phyloP scores from a whole-genome alignment of 306 rosid genomes.

The Hippophae rhamnoides region DNA sequence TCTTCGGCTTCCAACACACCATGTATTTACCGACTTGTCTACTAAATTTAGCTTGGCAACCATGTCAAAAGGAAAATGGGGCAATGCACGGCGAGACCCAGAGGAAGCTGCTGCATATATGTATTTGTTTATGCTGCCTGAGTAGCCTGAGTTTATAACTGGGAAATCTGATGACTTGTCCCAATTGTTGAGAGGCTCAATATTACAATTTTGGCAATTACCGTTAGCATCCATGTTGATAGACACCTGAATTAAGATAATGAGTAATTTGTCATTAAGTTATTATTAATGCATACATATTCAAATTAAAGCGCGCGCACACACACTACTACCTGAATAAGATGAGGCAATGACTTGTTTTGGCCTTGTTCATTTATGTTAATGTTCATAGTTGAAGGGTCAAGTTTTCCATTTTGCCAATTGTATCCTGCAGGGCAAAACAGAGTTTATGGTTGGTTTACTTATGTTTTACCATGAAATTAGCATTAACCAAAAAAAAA shows the following conservation, averaged over 20 bases:
- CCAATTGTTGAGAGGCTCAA: slow-evolving; percentile 46
- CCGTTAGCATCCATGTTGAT: slow-evolving; percentile 44
- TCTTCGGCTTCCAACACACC: slow-evolving; percentile 61
- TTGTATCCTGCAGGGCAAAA: slow-evolving; percentile 44
- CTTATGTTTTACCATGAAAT: too few relatives aligned
- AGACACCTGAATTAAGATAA: slow-evolving; percentile 32
- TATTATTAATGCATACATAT: neutral
- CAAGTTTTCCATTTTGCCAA: slow-evolving; percentile 66
- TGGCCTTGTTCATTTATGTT: slow-evolving; percentile 23
- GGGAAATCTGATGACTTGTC: slow-evolving; percentile 72
- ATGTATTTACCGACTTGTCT: slow-evolving; percentile 36
- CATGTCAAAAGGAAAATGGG: slow-evolving; percentile 71
- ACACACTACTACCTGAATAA: slow-evolving; percentile 41
- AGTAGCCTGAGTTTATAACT: slow-evolving; percentile 46
- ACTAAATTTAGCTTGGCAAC: slow-evolving; percentile 47
- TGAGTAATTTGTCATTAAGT: neutral
- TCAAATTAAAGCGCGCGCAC: neutral
- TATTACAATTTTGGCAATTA: slow-evolving; percentile 35
- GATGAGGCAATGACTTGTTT: slow-evolving; percentile 48
- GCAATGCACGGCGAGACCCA: slow-evolving; percentile 59
- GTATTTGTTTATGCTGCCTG: slow-evolving; percentile 52
- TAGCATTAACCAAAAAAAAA: neutral
- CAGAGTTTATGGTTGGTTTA: too few relatives aligned
- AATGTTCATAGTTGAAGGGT: slow-evolving; percentile 77
- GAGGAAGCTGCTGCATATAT: slow-evolving; percentile 68